Percentiles rank a stretch among this genome's conserved stretches.
These are phyloP conservation scores for Aspergillus biplanus DNA, from an alignment of 495 filamentous ascomycete species.

Conservation along the genomic window DNA sequence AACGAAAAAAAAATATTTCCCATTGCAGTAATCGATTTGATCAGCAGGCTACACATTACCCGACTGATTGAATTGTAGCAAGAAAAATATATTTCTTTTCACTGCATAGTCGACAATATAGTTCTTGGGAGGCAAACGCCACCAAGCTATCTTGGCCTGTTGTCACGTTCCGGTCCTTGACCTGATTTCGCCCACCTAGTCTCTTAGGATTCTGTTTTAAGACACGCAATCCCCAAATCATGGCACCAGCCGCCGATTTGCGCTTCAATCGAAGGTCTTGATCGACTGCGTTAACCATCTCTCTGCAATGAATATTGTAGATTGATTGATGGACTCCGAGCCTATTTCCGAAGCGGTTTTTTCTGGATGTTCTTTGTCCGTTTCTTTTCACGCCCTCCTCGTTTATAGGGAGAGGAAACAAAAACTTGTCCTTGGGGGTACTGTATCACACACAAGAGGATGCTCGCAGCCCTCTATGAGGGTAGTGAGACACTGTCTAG, in stretches of 20 bases:
- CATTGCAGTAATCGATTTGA: slow-evolving; percentile 52
- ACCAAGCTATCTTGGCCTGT: slow-evolving; percentile 38
- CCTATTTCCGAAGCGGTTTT: slow-evolving; percentile 62
- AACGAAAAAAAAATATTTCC: slow-evolving; percentile 41
- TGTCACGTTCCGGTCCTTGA: slow-evolving; percentile 46
- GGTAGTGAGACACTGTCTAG: slow-evolving; percentile 5
- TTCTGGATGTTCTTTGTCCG: slow-evolving; percentile 86
- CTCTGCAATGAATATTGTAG: slow-evolving; percentile 55
- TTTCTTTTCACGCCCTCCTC: slow-evolving; percentile 61
- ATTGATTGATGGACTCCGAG: slow-evolving; percentile 72
- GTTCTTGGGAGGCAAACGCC: slow-evolving; percentile 25
- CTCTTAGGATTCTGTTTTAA: slow-evolving; percentile 28
- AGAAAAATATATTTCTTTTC: slow-evolving; percentile 36
- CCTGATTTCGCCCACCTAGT: slow-evolving; percentile 19
- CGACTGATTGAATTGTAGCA: slow-evolving; percentile 42
- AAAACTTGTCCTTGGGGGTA: slow-evolving; percentile 84
- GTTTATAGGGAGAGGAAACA: slow-evolving; percentile 71
- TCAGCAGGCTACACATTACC: slow-evolving; percentile 32
- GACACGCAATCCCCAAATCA: slow-evolving; percentile 52
- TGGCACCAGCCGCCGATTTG: slow-evolving; percentile 57
- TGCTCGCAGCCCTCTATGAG: not conserved
- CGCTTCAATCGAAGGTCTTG: slow-evolving; percentile 52
- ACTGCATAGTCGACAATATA: slow-evolving; percentile 32
- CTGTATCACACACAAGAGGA: slow-evolving; percentile 74
- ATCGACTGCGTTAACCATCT: slow-evolving; percentile 79